Percentiles rank a stretch among this genome's conserved stretches.
These are phyloP conservation scores for Botrytis medusae DNA, from an alignment of 2,329 filamentous ascomycete genomes.

Conservation along the genomic window DNA sequence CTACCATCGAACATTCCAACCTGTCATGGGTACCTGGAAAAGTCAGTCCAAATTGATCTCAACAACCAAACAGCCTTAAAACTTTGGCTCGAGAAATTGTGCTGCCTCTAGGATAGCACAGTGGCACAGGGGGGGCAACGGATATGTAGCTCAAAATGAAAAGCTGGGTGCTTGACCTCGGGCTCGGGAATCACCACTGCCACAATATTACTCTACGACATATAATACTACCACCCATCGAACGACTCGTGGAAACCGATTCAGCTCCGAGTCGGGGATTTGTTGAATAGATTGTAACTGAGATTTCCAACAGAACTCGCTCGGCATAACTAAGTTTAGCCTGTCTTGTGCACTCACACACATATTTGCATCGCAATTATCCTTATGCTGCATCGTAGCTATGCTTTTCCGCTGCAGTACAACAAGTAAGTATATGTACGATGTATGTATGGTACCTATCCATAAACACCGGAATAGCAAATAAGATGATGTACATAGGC, in stretches of 20 bases:
- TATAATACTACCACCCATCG: slow-evolving; percentile 1
- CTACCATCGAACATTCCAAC: slow-evolving; percentile 17
- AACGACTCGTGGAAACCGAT: slow-evolving; percentile 16
- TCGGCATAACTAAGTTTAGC: slow-evolving; percentile 10
- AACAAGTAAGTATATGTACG: slow-evolving; percentile 11
- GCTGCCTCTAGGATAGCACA: neutral
- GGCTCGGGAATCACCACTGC: slow-evolving; percentile 10
- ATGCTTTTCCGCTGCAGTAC: slow-evolving; percentile 18
- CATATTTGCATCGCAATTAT: neutral
- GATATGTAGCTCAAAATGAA: slow-evolving; percentile 4
- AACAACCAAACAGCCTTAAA: neutral
- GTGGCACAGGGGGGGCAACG: slow-evolving; percentile 1
- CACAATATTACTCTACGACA: neutral
- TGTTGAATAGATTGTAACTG: neutral
- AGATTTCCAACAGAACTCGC: neutral
- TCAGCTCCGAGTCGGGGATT: slow-evolving; percentile 18
- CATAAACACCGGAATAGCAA: slow-evolving; percentile 5
- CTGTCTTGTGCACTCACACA: slow-evolving; percentile 1
- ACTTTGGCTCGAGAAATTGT: slow-evolving; percentile 12
- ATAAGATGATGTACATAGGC: slow-evolving; percentile 11
- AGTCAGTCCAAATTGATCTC: neutral
- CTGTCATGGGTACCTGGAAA: slow-evolving; percentile 4
- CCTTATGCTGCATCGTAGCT: slow-evolving; percentile 8
- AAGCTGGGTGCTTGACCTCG: slow-evolving; percentile 4
- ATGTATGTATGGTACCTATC: neutral